phyloP scores from a whole-genome alignment of 257 asterid genomes.

The Schizonepeta tenuifolia region DNA sequence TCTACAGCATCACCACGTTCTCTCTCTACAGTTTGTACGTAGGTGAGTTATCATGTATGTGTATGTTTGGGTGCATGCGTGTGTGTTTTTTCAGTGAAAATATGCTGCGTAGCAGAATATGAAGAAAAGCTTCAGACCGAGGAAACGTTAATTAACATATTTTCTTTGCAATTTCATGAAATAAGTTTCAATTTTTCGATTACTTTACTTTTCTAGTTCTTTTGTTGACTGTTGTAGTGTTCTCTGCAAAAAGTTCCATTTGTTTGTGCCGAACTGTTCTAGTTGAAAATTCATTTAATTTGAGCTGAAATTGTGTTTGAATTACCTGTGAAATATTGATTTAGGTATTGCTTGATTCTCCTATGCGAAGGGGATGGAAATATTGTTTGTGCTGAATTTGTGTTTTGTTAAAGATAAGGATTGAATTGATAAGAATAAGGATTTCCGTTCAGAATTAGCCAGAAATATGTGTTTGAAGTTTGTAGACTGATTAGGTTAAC shows the following conservation, averaged over 20 bases:
- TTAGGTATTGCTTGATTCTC: neutral
- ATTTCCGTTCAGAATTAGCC: neutral
- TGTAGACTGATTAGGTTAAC: neutral
- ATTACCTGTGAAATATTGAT: neutral
- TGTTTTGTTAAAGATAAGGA: neutral
- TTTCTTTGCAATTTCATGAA: neutral
- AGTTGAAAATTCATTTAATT: neutral
- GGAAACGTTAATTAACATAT: neutral
- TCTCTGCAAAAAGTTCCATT: neutral
- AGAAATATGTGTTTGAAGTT: neutral
- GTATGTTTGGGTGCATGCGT: neutral
- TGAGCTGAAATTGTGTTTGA: neutral
- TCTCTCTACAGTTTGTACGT: neutral
- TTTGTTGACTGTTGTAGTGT: no score
- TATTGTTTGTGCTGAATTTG: neutral
- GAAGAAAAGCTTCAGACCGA: neutral
- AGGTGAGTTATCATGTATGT: neutral
- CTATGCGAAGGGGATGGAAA: neutral
- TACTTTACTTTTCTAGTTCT: neutral
- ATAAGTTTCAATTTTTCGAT: neutral
- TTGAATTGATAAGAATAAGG: neutral
- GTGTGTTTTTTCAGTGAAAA: neutral
- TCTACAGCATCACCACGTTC: conserved; percentile 25
- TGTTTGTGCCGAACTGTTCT: neutral
- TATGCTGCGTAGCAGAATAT: neutral